Evolutionary conservation across 805 yeast species (phyloP).

Genomic region (Metschnikowia continentalis): DNA sequence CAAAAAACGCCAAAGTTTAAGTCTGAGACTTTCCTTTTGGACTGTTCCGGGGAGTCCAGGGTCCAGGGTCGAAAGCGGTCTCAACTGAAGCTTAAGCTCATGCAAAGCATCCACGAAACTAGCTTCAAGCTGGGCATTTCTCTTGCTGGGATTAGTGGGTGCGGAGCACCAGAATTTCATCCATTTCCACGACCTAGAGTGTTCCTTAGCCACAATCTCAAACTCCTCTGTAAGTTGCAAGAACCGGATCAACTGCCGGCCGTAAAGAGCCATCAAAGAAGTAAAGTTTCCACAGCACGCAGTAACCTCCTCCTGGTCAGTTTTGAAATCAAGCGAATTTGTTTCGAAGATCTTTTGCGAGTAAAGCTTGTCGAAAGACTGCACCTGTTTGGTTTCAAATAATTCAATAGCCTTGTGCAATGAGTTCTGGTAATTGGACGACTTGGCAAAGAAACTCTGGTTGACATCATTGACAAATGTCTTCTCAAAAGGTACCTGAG

Average conservation of each 20-base stretch:
- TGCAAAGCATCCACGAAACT: slow-evolving; percentile 18
- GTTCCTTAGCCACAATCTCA: slow-evolving; percentile 20
- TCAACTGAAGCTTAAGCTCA: slow-evolving; percentile 16
- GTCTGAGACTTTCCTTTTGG: slow-evolving; percentile 6
- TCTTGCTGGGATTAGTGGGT: slow-evolving; percentile 9
- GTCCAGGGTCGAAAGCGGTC: background rate
- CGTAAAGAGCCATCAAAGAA: slow-evolving; percentile 57
- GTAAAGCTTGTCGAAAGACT: slow-evolving; percentile 57
- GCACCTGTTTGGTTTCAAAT: slow-evolving; percentile 52
- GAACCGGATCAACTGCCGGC: slow-evolving; percentile 51
- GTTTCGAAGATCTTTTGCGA: slow-evolving; percentile 47
- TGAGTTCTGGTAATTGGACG: slow-evolving; percentile 44
- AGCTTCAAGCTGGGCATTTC: slow-evolving; percentile 7
- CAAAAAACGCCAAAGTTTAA: slow-evolving; percentile 44
- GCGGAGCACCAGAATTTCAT: slow-evolving; percentile 45
- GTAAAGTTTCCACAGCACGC: slow-evolving; percentile 83
- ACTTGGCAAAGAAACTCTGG: slow-evolving; percentile 33
- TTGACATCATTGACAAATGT: slow-evolving; percentile 16
- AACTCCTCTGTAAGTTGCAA: slow-evolving; percentile 43
- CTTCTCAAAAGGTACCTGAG: slow-evolving; percentile 53
- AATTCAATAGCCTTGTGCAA: slow-evolving; percentile 49
- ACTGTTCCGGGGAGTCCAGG: background rate
- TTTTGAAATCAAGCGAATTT: slow-evolving; percentile 34
- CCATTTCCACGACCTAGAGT: slow-evolving; percentile 47
- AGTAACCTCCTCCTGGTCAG: slow-evolving; percentile 75